Conservation (phyloP, 2,329 filamentous ascomycete species). For the Aspergillus aculeatinus region DNA sequence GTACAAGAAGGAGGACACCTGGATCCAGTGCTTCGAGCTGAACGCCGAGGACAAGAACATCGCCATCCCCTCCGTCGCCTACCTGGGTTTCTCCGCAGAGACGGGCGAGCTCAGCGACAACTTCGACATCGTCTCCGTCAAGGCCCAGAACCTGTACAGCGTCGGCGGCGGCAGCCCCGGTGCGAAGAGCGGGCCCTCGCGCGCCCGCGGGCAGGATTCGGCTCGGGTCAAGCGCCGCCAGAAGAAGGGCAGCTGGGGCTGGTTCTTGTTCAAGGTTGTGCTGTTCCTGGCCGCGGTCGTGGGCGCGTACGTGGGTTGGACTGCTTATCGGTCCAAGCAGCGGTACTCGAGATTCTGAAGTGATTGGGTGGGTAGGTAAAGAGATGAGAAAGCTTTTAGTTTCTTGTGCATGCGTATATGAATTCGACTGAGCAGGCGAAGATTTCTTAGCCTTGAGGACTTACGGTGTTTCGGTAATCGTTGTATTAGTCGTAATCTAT, state of each 20-base stretch:
- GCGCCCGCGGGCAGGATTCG: conserved; percentile 27
- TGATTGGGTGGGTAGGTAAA: neutral
- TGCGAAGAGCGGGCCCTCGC: conserved; percentile 11
- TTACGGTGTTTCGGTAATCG: neutral
- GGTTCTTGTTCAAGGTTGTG: conserved; percentile 80
- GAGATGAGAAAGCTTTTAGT: neutral
- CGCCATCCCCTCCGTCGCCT: conserved; percentile 72
- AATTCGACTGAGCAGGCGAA: neutral
- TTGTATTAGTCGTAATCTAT: too few relatives aligned
- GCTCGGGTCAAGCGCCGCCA: conserved; percentile 22
- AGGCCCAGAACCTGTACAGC: conserved; percentile 84
- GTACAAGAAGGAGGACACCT: conserved; percentile 87
- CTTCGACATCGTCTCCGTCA: conserved; percentile 89
- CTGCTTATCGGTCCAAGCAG: conserved; percentile 68
- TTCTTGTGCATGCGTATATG: neutral
- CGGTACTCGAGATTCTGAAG: conserved; percentile 46
- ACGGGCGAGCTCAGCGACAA: conserved; percentile 96
- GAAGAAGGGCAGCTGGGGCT: conserved; percentile 57
- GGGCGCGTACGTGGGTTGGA: conserved; percentile 82
- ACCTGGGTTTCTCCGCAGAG: conserved; percentile 67
- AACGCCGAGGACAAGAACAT: conserved; percentile 61
- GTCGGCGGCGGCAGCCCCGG: conserved; percentile 27
- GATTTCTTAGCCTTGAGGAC: neutral
- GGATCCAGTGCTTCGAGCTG: conserved; percentile 83
- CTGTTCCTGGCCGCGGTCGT: conserved; percentile 68